Evolutionary conservation across 345 rosid species (phyloP).

Genomic region (Psidium friedrichsthalianum): DNA sequence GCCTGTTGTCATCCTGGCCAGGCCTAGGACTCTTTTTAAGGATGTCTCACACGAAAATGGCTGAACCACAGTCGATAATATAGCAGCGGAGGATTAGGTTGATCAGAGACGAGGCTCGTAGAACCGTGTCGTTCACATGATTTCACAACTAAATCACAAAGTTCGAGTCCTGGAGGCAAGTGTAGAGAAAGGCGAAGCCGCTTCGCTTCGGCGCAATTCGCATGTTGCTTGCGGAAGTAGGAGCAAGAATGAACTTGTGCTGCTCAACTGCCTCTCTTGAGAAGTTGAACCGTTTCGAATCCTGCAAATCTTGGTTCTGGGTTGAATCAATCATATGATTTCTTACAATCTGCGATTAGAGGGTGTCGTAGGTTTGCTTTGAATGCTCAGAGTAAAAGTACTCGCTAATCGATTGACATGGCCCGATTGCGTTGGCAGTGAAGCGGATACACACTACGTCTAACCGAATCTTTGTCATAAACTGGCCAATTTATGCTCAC

Average conservation of each 20-base stretch:
- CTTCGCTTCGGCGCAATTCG: constrained; percentile 21
- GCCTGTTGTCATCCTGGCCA: constrained; percentile 2
- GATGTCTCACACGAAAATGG: background rate
- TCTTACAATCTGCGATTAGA: background rate
- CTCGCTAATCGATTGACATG: background rate
- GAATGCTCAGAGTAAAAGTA: background rate
- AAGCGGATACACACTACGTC: background rate
- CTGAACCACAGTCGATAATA: background rate
- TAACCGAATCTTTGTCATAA: background rate
- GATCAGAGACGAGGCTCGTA: background rate
- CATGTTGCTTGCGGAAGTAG: constrained; percentile 17
- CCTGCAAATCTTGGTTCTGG: background rate
- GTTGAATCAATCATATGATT: background rate
- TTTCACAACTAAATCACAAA: constrained; percentile 14
- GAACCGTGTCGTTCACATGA: background rate
- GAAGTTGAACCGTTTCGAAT: background rate
- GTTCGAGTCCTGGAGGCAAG: constrained; percentile 10
- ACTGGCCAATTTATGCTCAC: background rate
- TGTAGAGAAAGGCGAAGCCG: constrained; percentile 10
- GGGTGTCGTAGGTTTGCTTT: background rate
- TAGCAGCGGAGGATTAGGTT: background rate
- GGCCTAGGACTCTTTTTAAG: background rate
- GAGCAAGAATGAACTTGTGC: background rate
- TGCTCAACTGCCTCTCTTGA: background rate
- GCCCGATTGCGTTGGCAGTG: background rate